Evolutionary conservation across 768 basidiomycete species (phyloP).

Genomic region (Astraeus odoratus): DNA sequence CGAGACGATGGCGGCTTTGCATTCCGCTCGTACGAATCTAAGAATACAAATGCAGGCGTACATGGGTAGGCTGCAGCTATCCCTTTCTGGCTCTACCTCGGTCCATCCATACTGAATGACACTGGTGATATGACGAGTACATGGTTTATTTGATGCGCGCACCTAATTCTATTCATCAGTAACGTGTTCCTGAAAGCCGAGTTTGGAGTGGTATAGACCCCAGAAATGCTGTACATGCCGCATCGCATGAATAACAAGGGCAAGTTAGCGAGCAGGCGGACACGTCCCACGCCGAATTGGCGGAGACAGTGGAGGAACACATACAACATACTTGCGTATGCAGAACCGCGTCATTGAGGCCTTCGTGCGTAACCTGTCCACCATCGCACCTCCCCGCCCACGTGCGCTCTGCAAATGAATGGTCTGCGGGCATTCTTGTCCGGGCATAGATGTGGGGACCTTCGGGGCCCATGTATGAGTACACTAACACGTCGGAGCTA

Average conservation of each 20-base stretch:
- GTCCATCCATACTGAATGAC: constrained; percentile 43
- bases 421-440: constrained; percentile 31
- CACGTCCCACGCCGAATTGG: not conserved
- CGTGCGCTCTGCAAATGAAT: constrained; percentile 37
- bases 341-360: constrained; percentile 34
- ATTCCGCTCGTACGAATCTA: too few species aligned
- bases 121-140: constrained; percentile 42
- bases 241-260: not conserved
- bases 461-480: constrained; percentile 32
- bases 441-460: constrained; percentile 35
- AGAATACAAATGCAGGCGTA: constrained; percentile 21
- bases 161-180: constrained; percentile 33
- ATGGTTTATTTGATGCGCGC: constrained; percentile 37
- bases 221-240: constrained; percentile 38
- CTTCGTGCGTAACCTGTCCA: constrained; percentile 41
- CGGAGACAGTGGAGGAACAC: not conserved
- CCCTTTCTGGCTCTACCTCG: constrained; percentile 19
- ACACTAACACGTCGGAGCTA: constrained; percentile 32
- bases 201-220: constrained; percentile 33
- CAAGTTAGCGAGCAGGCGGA: too few species aligned
- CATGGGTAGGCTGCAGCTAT: constrained; percentile 37
- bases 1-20: too few species aligned
- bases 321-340: constrained; percentile 31
- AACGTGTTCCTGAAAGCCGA: constrained; percentile 32
- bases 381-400: constrained; percentile 45